phyloP scores from a whole-genome alignment of 805 yeast species.

The Kodamaea kakaduensis region DNA sequence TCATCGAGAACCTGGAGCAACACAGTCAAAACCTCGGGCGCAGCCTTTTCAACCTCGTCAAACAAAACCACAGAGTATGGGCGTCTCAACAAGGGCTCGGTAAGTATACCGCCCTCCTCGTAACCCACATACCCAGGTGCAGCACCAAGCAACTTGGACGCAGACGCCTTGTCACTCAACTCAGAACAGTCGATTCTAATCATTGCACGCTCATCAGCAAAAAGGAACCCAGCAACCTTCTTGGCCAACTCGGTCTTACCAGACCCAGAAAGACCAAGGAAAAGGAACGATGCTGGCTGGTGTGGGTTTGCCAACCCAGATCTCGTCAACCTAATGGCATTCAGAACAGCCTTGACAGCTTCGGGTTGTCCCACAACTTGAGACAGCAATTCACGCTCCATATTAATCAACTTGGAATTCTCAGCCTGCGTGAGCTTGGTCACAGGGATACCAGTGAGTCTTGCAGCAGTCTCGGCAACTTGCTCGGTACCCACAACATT shows the following conservation, averaged over 20 bases:
- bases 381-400: slow-evolving; percentile 81
- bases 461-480: slow-evolving; percentile 95
- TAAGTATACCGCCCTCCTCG: slow-evolving; percentile 95
- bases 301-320: slow-evolving; percentile 95
- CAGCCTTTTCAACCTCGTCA: slow-evolving; percentile 98
- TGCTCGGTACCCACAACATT: slow-evolving; percentile 88
- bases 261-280: slow-evolving; percentile 93
- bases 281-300: slow-evolving; percentile 93
- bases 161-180: slow-evolving; percentile 90
- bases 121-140: slow-evolving; percentile 95
- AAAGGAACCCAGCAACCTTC: slow-evolving; percentile 92
- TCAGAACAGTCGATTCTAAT: slow-evolving; percentile 98
- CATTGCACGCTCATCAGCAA: slow-evolving; percentile 95
- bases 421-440: slow-evolving; percentile 93
- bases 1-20: slow-evolving; percentile 91
- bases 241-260: slow-evolving; percentile 98
- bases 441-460: slow-evolving; percentile 96
- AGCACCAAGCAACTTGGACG: slow-evolving; percentile 91
- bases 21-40: slow-evolving; percentile 93
- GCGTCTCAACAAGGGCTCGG: slow-evolving; percentile 84
- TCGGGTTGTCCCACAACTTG: slow-evolving; percentile 94
- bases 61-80: slow-evolving; percentile 96
- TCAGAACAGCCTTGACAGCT: slow-evolving; percentile 94
- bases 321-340: slow-evolving; percentile 87
- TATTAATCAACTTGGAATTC: slow-evolving; percentile 85